A percentile compares a stretch with the other conserved stretches of the same genome.
phyloP scores from a whole-genome alignment of 768 basidiomycete genomes.

The Trametes cubensis region DNA sequence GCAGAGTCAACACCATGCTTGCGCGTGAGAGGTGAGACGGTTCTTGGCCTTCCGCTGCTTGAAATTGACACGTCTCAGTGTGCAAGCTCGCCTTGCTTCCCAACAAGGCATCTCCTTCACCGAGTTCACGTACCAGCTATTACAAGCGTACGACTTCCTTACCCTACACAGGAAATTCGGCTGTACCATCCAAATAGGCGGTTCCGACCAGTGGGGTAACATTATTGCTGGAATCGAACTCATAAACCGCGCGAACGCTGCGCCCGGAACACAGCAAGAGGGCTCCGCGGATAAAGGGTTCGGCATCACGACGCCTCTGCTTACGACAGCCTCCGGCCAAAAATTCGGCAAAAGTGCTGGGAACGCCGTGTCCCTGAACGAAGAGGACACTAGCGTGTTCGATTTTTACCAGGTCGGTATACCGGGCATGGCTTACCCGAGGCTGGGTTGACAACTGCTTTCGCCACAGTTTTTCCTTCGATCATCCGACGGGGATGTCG shows the following conservation, averaged over 20 bases:
- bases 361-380: constrained; percentile 92
- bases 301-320: constrained; percentile 91
- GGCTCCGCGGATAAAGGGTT: constrained; percentile 49
- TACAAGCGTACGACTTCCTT: constrained; percentile 96
- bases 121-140: constrained; percentile 95
- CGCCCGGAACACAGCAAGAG: constrained; percentile 7
- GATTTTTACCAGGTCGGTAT: constrained; percentile 90
- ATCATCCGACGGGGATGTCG: constrained; percentile 78
- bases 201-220: constrained; percentile 99
- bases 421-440: not conserved
- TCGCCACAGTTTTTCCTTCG: constrained; percentile 81
- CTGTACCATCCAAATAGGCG: constrained; percentile 90
- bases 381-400: constrained; percentile 75
- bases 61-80: constrained; percentile 48
- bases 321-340: constrained; percentile 86
- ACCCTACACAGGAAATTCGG: constrained; percentile 62
- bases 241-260: constrained; percentile 59
- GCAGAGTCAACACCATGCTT: constrained; percentile 88
- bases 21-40: constrained; percentile 74
- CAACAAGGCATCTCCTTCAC: constrained; percentile 95
- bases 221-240: constrained; percentile 93
- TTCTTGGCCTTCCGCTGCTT: not conserved
- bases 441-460: not conserved
- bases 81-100: constrained; percentile 75
- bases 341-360: constrained; percentile 99